These are phyloP conservation scores for Lachancea nothofagi DNA, from an alignment of 805 yeast species.

Conservation along the genomic window DNA sequence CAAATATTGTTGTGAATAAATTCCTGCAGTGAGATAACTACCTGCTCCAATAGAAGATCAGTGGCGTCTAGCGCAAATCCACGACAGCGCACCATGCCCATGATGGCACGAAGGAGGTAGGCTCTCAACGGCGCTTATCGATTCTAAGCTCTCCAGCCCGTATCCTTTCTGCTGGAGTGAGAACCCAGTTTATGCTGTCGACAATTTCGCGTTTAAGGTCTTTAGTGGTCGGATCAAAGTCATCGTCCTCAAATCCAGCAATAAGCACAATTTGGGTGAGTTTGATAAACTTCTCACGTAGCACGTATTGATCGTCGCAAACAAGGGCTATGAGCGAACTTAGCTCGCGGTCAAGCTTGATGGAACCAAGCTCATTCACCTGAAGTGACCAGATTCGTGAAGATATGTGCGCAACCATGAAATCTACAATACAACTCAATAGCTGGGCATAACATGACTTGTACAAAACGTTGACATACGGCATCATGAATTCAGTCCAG, in stretches of 20 bases:
- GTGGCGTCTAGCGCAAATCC: no score
- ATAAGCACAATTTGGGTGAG: slow-evolving; percentile 81
- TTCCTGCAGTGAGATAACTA: no score
- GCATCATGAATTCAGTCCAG: slow-evolving; percentile 62
- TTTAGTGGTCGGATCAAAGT: slow-evolving; percentile 31
- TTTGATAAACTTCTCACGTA: slow-evolving; percentile 72
- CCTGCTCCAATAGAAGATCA: no score
- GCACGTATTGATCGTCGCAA: slow-evolving; percentile 63
- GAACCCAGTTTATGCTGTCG: slow-evolving; percentile 54
- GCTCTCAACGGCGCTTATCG: slow-evolving; percentile 21
- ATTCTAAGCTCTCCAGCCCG: slow-evolving; percentile 55
- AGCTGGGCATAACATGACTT: slow-evolving; percentile 44
- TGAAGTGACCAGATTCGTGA: slow-evolving; percentile 60
- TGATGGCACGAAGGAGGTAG: background rate
- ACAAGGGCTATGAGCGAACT: slow-evolving; percentile 67
- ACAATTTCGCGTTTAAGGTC: slow-evolving; percentile 40
- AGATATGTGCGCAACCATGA: slow-evolving; percentile 55
- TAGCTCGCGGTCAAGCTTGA: slow-evolving; percentile 76
- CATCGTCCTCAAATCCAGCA: slow-evolving; percentile 74
- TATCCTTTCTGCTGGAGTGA: slow-evolving; percentile 70
- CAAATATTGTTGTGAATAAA: no score
- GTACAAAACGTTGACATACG: slow-evolving; percentile 57
- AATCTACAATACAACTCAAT: slow-evolving; percentile 46
- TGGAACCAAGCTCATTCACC: slow-evolving; percentile 77
- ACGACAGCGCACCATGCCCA: no score